Percentiles rank a stretch among this genome's conserved stretches.
phyloP scores from a whole-genome alignment of 2,329 filamentous ascomycete genomes.

The Aspergillus intermedius region DNA sequence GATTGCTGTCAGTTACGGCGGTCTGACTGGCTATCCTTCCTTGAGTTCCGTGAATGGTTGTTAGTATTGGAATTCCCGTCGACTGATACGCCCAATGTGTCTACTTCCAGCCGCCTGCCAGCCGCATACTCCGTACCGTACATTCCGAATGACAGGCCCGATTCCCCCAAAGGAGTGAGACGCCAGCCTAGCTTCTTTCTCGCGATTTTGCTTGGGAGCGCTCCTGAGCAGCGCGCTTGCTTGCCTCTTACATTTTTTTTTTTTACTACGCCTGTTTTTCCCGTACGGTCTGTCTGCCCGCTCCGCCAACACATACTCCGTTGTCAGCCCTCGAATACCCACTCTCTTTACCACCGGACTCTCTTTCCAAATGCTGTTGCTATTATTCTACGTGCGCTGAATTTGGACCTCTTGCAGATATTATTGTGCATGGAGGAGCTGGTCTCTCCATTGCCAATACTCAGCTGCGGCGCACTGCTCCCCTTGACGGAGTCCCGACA shows the following conservation, averaged over 20 bases:
- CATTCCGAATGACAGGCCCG: not conserved
- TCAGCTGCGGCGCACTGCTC: constrained; percentile 10
- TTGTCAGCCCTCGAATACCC: not conserved
- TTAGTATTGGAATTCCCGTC: not conserved
- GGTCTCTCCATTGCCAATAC: constrained; percentile 31
- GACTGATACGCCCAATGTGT: not conserved
- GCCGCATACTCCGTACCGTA: not conserved
- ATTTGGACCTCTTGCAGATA: constrained; percentile 11
- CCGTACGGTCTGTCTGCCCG: not conserved
- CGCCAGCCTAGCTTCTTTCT: not conserved
- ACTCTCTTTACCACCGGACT: constrained; percentile 3
- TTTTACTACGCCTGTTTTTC: not conserved
- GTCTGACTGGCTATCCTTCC: too few species aligned
- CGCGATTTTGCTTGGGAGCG: not conserved
- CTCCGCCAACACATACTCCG: not conserved
- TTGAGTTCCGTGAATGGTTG: not conserved
- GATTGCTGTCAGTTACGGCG: too few species aligned
- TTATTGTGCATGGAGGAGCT: constrained; percentile 34
- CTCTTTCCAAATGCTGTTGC: constrained; percentile 11
- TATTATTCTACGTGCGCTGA: constrained; percentile 1
- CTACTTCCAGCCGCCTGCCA: not conserved
- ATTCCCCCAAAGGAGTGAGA: not conserved
- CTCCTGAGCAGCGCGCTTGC: not conserved
- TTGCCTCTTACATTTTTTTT: too few species aligned
- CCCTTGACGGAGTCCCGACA: not conserved